These are phyloP conservation scores for Panus rudis DNA, from an alignment of 768 basidiomycete genomes.

Conservation along the genomic window DNA sequence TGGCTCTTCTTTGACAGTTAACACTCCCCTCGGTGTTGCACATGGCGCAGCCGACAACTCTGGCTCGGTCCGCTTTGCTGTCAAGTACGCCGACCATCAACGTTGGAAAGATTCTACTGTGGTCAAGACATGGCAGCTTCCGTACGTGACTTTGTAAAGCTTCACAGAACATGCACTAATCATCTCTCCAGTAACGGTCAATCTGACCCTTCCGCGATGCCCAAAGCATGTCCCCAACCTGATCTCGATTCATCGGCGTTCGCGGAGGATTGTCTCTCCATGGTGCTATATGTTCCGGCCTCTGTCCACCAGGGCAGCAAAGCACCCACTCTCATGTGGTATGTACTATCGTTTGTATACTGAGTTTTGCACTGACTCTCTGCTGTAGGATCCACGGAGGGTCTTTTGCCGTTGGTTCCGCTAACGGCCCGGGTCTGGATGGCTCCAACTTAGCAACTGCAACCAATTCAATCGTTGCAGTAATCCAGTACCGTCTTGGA, in stretches of 20 bases:
- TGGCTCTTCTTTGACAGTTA: constrained; percentile 21
- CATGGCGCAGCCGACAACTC: constrained; percentile 40
- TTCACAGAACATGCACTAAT: constrained; percentile 1
- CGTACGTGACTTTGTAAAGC: constrained; percentile 36
- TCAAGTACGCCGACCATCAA: constrained; percentile 57
- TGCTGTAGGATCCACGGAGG: constrained; percentile 75
- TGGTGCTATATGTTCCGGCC: constrained; percentile 65
- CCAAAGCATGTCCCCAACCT: constrained; percentile 68
- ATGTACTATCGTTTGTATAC: constrained; percentile 15
- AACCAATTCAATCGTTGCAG: constrained; percentile 71
- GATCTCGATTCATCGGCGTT: constrained; percentile 39
- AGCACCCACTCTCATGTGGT: constrained; percentile 58
- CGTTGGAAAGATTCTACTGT: constrained; percentile 56
- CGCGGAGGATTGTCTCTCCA: constrained; percentile 77
- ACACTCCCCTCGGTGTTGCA: constrained; percentile 52
- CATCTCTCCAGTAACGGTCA: constrained; percentile 37
- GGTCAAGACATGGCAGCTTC: constrained; percentile 50
- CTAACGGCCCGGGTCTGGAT: constrained; percentile 66
- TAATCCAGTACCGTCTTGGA: constrained; percentile 81
- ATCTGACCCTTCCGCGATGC: constrained; percentile 46
- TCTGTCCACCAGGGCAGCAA: constrained; percentile 24
- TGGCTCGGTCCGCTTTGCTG: constrained; percentile 51
- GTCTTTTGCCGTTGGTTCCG: constrained; percentile 66
- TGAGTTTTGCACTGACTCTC: not conserved
- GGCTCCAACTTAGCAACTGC: constrained; percentile 67